Evolutionary conservation across 768 basidiomycete species (phyloP).

Genomic region (Lyophyllum shimeji): DNA sequence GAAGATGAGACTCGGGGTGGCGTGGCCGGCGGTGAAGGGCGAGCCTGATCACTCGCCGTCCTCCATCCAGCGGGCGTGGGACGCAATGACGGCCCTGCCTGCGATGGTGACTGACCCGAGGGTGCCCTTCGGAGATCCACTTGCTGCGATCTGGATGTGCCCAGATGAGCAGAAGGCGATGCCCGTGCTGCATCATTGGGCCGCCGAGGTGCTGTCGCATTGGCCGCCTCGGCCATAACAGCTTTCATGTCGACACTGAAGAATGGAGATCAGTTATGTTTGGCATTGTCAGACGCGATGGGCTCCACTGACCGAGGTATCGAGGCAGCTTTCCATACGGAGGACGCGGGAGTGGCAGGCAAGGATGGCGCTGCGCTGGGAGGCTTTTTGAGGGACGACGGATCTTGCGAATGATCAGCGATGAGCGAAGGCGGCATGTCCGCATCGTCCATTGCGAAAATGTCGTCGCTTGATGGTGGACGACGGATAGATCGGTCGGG

Average conservation of each 20-base stretch:
- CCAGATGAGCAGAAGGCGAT: not conserved
- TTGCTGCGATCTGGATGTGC: constrained; percentile 1
- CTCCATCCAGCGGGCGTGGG: constrained; percentile 9
- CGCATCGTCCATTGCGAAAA: constrained; percentile 84
- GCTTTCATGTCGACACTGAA: constrained; percentile 80
- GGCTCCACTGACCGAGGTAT: constrained; percentile 46
- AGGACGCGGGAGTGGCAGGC: constrained; percentile 19
- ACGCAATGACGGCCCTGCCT: constrained; percentile 6
- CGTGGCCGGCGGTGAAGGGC: constrained; percentile 9
- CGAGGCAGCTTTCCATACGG: constrained; percentile 50
- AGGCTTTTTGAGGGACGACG: constrained; percentile 7
- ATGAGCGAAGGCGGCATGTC: constrained; percentile 35
- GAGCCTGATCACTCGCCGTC: constrained; percentile 3
- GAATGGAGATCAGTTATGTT: constrained; percentile 13
- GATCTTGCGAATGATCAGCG: constrained; percentile 15
- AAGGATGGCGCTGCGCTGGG: not conserved
- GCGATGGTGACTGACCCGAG: not conserved
- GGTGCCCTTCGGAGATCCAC: not conserved
- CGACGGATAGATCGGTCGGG: constrained; percentile 23
- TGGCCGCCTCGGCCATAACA: constrained; percentile 75
- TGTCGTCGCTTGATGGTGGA: constrained; percentile 55
- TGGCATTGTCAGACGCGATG: not conserved
- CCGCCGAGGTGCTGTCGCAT: constrained; percentile 10
- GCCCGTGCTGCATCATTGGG: not conserved
- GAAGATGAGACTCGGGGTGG: not conserved